Evolutionary conservation across 2,329 filamentous ascomycete genomes (phyloP), one percentile per base, ranked within the genome.

Genomic region (Fusarium camptoceras): DNA sequence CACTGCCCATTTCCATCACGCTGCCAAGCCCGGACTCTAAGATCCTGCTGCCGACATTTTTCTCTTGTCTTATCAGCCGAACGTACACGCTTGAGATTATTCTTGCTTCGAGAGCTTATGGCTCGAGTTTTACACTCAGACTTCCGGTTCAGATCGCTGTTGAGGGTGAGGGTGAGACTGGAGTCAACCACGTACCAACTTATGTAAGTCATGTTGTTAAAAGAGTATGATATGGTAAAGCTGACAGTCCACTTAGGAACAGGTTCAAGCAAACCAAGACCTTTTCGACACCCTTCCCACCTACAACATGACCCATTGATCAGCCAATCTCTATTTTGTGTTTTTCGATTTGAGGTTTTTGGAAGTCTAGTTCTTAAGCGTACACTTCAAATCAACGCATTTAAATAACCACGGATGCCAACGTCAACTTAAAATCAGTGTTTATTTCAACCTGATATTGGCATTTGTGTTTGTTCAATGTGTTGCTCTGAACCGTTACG

Each of bases 61-160:
- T 64, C 16, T 72, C 70, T 2, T 73, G 72, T n/a, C 44, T 72
- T 0, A 62, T 72, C 11, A 74, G 49, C 8, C 51, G 70, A 9
- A 60, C 59, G 0, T 75, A 68, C 15, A 56, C 50, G 1, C 22
- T 74, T 1, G 59, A 59, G 7, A 15, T 73, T 0, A 44, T 54
- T 1, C 5, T 70, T 2, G 46, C 55, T 3, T 56, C 54, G 0
- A 53, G 70, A 5, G 15, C 67, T 0, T 60, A 62, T 6, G 60
- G 62, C 0, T 72, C 61, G 0, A 64, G 55, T 2, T 49, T 70
- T 4, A 55, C 58, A 0, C 20, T 73, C 3, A 56, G 59, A 0
- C 20, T 74, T 1, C 72, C 72, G 6, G 8, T 73, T 0, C 63
- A 75, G 11, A 47, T 73, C 6, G 34, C 56, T 0, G 64, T 67